phyloP scores from a whole-genome alignment of 129 eudicot genomes.

The Deinandra increscens region DNA sequence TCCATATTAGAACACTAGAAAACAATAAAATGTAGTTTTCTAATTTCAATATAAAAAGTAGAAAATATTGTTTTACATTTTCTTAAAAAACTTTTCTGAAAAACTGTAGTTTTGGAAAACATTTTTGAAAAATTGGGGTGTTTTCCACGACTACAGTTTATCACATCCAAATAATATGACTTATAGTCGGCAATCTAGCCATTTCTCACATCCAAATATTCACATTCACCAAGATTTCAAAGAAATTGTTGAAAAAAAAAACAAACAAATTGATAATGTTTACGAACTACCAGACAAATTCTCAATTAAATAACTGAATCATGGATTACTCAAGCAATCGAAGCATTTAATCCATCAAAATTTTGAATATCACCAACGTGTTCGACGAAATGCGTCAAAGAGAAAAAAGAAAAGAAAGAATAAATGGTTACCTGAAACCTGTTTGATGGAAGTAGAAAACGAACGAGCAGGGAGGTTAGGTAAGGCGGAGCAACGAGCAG shows the following conservation, averaged over 20 bases:
- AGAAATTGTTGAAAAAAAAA: neutral
- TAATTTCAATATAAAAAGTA: no score
- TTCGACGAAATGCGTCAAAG: slow-evolving; percentile 36
- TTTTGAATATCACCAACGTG: slow-evolving; percentile 4
- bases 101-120: no score
- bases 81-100: no score
- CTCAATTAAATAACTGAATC: neutral
- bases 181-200: neutral
- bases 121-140: no score
- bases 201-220: neutral
- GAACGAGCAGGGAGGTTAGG: slow-evolving; percentile 58
- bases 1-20: no score
- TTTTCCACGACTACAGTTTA: no score
- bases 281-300: neutral
- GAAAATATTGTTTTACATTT: no score
- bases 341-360: neutral
- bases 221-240: neutral
- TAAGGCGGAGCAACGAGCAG: slow-evolving; percentile 45
- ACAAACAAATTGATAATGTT: neutral
- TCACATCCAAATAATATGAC: neutral
- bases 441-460: slow-evolving; percentile 39
- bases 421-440: slow-evolving; percentile 46
- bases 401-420: slow-evolving; percentile 4
- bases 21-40: no score
- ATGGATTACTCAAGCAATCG: neutral